Base-by-base conservation (phyloP, 2,329 filamentous ascomycete species). In the Cladophialophora carrionii region DNA sequence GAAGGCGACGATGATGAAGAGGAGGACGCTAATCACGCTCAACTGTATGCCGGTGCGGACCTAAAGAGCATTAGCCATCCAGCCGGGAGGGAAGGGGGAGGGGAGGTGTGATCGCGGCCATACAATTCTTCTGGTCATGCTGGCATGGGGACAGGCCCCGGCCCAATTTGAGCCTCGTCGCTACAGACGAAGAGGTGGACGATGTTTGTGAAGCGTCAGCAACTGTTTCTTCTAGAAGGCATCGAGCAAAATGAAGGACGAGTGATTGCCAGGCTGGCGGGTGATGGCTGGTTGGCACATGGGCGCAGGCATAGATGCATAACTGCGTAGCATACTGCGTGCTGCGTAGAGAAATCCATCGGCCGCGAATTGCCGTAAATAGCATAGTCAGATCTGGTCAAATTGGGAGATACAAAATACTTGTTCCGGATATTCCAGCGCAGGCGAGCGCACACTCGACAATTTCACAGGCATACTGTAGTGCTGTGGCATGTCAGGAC, bases 31-130 rank as follows among this genome's bases (percentile, higher is more conserved):
- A 63, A 92, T 82, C 63, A 87, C 82, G 69, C 84, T 82, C 74
- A 95, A 86, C 84, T 97, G 91, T 75, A 90, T 82, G 74, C 89
- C 85, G 69, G 92, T 92, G 62, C 83, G 82, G 64, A 84, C 79
- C 83, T 85, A 41, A 8, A 26, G 63, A 67, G 24, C 49, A 49
- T 57, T 26, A 56, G 57, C 56, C 7, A 51, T 24, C 1, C 31
- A n/a, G n/a, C 8, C 8, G 12, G n/a, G 43, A 7, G 20, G 43
- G 31, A 31, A 24, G 43, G 7, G 5, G 52, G 24, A 26, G 20
- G 2, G 26, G 29, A 34, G 9, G 37, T 34, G 55, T 6, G n/a
- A 43, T 43, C 5, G 37, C 37, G 6, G 37, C 37, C 37, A 43
- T 43, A 61, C 69, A 61, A 70, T 60, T 64, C 69, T 68, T 65